Conservation (phyloP, 2,329 filamentous ascomycete species). For the Aspergillus alliaceus region DNA sequence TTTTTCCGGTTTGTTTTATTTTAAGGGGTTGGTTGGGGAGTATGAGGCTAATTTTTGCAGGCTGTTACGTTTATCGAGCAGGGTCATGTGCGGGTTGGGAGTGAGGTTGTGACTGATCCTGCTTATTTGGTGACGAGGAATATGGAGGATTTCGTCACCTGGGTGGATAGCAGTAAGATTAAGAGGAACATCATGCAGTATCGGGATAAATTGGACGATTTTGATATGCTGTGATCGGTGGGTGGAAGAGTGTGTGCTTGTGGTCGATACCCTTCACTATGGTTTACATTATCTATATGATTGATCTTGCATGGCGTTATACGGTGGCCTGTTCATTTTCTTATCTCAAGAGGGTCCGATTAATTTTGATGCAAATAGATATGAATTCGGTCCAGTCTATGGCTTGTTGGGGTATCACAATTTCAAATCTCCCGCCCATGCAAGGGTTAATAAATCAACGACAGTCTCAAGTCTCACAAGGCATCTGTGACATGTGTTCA, state of each 20-base stretch:
- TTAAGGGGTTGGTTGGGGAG: not conserved
- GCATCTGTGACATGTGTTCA: slow-evolving; percentile 4
- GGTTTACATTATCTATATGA: slow-evolving; percentile 4
- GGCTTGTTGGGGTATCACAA: slow-evolving; percentile 20
- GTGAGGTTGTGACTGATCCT: slow-evolving; percentile 84
- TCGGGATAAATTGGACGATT: slow-evolving; percentile 92
- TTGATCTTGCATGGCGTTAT: slow-evolving; percentile 11
- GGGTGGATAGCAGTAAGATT: slow-evolving; percentile 95
- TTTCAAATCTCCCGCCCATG: not conserved
- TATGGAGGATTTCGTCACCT: slow-evolving; percentile 96
- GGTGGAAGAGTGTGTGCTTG: not conserved
- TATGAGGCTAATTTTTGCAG: slow-evolving; percentile 20
- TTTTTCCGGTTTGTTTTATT: not conserved
- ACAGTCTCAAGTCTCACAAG: not conserved
- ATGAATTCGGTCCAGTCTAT: slow-evolving; percentile 10
- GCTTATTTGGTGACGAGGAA: slow-evolving; percentile 84
- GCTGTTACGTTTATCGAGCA: slow-evolving; percentile 82
- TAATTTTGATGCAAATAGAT: not conserved
- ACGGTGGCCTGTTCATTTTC: not conserved
- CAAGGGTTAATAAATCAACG: not conserved
- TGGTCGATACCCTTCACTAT: slow-evolving; percentile 14
- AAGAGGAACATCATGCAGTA: slow-evolving; percentile 96
- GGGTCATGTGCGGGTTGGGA: slow-evolving; percentile 87
- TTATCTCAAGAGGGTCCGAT: not conserved
- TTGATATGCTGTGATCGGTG: slow-evolving; percentile 78